These are phyloP conservation scores for Aspergillus nanangensis DNA, from an alignment of 495 filamentous ascomycete species.

Conservation along the genomic window DNA sequence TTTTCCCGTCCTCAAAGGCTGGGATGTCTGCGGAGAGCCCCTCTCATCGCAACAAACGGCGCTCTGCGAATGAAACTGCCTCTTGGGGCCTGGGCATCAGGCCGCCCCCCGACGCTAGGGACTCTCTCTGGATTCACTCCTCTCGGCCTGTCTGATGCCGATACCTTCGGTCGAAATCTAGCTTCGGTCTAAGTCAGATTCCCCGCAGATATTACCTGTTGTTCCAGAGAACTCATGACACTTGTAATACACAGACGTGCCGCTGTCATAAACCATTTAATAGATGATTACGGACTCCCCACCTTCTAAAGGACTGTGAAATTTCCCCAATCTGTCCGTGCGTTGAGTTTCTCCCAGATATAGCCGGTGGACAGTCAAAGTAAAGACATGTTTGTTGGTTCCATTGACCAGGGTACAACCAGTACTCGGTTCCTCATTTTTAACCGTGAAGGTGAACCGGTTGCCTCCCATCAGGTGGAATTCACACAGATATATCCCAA, in stretches of 20 bases:
- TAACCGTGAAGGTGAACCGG: conserved; percentile 69
- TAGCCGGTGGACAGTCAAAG: no score
- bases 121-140: neutral
- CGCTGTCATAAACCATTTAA: no score
- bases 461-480: conserved; percentile 87
- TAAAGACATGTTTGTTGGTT: conserved; percentile 53
- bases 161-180: neutral
- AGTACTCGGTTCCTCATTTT: conserved; percentile 92
- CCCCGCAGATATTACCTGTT: neutral
- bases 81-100: neutral
- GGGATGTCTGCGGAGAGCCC: neutral
- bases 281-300: no score
- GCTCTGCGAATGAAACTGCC: neutral
- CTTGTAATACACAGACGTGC: no score
- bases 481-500: conserved; percentile 86
- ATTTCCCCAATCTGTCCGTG: neutral
- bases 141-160: conserved; percentile 1
- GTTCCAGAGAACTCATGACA: neutral
- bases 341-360: neutral
- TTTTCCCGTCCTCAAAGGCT: no score
- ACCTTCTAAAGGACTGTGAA: neutral
- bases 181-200: neutral
- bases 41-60: neutral
- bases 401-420: conserved; percentile 92
- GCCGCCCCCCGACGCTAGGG: neutral